Percentiles rank a stretch among this genome's conserved stretches.
phyloP scores from a whole-genome alignment of 176 grass and related monocot species.

The Raddia distichophylla region DNA sequence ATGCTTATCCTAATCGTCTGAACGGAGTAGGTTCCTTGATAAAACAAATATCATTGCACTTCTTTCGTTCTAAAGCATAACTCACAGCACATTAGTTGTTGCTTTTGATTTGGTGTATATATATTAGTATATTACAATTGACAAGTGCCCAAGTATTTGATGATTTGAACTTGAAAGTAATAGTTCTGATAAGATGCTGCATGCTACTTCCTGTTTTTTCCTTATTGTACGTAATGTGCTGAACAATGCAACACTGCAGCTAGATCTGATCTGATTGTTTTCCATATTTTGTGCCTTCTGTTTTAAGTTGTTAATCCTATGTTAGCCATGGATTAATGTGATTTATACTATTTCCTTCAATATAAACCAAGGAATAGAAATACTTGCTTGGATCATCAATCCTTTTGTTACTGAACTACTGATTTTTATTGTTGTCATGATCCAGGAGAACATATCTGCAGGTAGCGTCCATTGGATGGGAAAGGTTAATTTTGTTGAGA shows the following conservation, averaged over 20 bases:
- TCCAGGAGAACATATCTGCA: constrained; percentile 58
- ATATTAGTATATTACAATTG: constrained; percentile 9
- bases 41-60: background rate
- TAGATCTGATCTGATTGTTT: constrained; percentile 36
- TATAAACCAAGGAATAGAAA: constrained; percentile 18
- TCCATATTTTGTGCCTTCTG: background rate
- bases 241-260: background rate
- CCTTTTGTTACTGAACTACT: constrained; percentile 2
- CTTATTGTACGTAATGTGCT: constrained; percentile 9
- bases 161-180: constrained; percentile 12
- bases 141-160: background rate
- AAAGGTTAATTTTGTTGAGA: constrained; percentile 99
- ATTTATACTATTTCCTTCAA: background rate
- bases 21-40: constrained; percentile 56
- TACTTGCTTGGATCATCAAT: constrained; percentile 4
- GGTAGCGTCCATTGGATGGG: constrained; percentile 79
- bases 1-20: constrained; percentile 31
- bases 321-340: background rate
- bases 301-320: background rate
- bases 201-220: background rate
- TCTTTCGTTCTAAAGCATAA: constrained; percentile 1
- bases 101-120: too few relatives aligned
- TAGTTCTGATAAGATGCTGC: background rate
- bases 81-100: background rate
- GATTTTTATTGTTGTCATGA: background rate